phyloP scores from a whole-genome alignment of 139 green algal genomes.

The Prasinococcaceae sp. region DNA sequence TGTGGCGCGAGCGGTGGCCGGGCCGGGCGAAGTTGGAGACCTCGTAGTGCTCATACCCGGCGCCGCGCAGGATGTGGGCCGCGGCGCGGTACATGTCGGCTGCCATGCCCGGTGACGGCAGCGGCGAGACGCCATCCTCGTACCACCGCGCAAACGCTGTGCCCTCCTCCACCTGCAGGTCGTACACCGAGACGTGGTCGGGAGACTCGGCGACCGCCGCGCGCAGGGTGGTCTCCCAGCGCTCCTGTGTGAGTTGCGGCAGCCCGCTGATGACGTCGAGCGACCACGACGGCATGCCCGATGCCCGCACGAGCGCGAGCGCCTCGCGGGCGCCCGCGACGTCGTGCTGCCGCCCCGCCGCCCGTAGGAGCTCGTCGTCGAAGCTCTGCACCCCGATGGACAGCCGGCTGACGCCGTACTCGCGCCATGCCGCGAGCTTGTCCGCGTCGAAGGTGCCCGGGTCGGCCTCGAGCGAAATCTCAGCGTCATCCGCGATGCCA shows the following conservation, averaged over 20 bases:
- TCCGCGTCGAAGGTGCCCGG: slow-evolving; percentile 79
- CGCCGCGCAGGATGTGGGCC: slow-evolving; percentile 30
- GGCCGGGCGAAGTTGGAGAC: slow-evolving; percentile 4
- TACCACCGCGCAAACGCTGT: slow-evolving; percentile 81
- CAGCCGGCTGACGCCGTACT: slow-evolving; percentile 65
- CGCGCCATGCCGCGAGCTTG: slow-evolving; percentile 51
- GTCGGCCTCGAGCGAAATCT: slow-evolving; percentile 86
- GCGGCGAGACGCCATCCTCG: slow-evolving; percentile 22
- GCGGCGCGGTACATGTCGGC: slow-evolving; percentile 61
- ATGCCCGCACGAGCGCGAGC: slow-evolving; percentile 10
- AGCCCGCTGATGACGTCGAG: slow-evolving; percentile 44
- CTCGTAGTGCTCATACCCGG: slow-evolving; percentile 90
- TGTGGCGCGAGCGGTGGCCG: slow-evolving; percentile 65
- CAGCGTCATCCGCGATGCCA: slow-evolving; percentile 48
- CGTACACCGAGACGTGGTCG: slow-evolving; percentile 82
- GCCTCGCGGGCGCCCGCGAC: slow-evolving; percentile 12
- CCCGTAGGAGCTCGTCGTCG: slow-evolving; percentile 14
- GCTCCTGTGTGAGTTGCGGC: slow-evolving; percentile 40
- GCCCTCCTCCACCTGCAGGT: slow-evolving; percentile 85
- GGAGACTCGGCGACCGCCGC: slow-evolving; percentile 43
- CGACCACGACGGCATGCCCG: slow-evolving; percentile 6
- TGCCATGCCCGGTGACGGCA: slow-evolving; percentile 13
- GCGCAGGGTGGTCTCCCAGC: slow-evolving; percentile 51
- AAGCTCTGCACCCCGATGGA: slow-evolving; percentile 76
- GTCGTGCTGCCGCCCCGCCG: slow-evolving; percentile 15